phyloP scores from a whole-genome alignment of 148 eudicot genomes.

The Chenopodium suecicum region DNA sequence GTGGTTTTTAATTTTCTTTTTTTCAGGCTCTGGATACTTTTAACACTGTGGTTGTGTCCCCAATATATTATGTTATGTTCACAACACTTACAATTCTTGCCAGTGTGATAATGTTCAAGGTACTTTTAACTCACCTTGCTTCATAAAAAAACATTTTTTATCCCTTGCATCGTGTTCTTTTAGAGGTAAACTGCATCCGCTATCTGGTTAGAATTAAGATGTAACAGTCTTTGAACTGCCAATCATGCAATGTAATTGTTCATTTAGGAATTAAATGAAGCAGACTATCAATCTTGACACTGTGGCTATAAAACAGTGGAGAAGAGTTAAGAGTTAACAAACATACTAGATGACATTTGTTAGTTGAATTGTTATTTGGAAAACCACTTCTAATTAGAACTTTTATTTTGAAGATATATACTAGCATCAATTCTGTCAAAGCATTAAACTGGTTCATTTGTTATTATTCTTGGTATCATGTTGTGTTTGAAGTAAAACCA shows the following conservation, averaged over 20 bases:
- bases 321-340: not conserved
- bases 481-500: no score
- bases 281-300: not conserved
- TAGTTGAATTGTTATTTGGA: not conserved
- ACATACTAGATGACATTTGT: not conserved
- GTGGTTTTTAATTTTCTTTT: not conserved
- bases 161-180: not conserved
- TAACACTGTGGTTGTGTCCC: slow-evolving; percentile 62
- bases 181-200: not conserved
- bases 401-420: not conserved
- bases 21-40: slow-evolving; percentile 70
- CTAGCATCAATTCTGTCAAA: no score
- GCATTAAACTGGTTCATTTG: not conserved
- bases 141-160: not conserved
- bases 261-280: not conserved
- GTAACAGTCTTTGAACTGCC: not conserved
- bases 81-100: slow-evolving; percentile 65
- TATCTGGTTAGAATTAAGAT: not conserved
- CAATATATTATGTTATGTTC: slow-evolving; percentile 68
- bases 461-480: no score
- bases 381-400: not conserved
- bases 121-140: slow-evolving; percentile 15
- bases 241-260: not conserved
- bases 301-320: not conserved
- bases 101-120: slow-evolving; percentile 69